Percentiles rank a stretch among this genome's conserved stretches.
Conservation (phyloP, 2,329 filamentous ascomycete species). For the Geoglossum cookeanum region DNA sequence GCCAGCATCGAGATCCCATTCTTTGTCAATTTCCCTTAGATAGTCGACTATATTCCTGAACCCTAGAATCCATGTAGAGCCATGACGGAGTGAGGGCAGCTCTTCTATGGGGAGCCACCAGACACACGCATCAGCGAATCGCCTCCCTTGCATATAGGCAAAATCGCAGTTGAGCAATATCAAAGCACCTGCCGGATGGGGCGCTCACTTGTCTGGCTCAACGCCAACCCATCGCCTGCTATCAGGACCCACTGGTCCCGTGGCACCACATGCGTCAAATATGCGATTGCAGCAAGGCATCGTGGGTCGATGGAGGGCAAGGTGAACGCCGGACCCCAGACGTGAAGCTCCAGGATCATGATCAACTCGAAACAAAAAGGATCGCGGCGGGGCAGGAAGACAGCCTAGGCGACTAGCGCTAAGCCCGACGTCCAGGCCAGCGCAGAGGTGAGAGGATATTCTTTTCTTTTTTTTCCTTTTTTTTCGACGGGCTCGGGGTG, state of each 20-base stretch:
- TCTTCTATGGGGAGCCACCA: conserved; percentile 25
- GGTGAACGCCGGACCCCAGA: conserved; percentile 79
- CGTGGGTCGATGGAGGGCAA: conserved; percentile 82
- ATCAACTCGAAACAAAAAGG: neutral
- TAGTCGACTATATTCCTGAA: conserved; percentile 35
- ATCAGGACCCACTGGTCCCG: conserved; percentile 47
- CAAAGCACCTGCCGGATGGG: neutral
- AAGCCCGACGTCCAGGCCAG: neutral
- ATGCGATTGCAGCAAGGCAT: conserved; percentile 68
- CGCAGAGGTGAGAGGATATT: neutral
- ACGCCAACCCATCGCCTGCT: conserved; percentile 50
- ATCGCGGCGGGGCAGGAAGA: neutral
- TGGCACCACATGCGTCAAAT: conserved; percentile 45
- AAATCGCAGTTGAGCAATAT: neutral
- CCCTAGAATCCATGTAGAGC: conserved; percentile 30
- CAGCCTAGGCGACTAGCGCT: neutral
- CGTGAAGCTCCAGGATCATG: conserved; percentile 53
- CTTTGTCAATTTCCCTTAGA: conserved; percentile 22
- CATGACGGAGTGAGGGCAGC: conserved; percentile 38
- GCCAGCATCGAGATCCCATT: conserved; percentile 29
- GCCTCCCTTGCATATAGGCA: neutral
- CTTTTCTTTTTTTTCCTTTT: no score
- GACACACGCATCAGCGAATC: neutral
- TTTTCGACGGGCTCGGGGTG: no score
- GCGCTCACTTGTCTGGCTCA: conserved; percentile 24